Evolutionary conservation across 345 rosid species (phyloP).

Genomic region (Citrus sinensis): DNA sequence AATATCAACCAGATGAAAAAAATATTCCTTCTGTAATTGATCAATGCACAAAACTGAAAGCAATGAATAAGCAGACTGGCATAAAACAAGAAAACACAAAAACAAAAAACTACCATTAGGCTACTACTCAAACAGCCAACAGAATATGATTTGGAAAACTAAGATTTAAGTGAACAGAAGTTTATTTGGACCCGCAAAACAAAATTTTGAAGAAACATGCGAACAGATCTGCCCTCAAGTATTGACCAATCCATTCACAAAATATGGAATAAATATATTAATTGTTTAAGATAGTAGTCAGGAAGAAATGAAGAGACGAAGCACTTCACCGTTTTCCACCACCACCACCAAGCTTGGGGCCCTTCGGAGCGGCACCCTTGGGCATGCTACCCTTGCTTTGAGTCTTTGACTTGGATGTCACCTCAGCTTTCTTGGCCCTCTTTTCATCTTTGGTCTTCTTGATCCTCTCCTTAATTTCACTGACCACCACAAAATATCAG

Average conservation of each 20-base stretch:
- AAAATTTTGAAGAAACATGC: neutral
- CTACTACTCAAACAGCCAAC: neutral
- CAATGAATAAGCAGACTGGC: neutral
- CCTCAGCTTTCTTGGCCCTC: constrained; percentile 79
- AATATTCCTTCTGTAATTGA: no score
- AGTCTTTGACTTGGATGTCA: constrained; percentile 50
- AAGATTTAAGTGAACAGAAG: neutral
- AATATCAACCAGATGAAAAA: neutral
- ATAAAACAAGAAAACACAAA: neutral
- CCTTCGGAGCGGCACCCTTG: constrained; percentile 51
- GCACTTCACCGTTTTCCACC: constrained; percentile 55
- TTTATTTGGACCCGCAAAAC: neutral
- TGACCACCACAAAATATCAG: constrained; percentile 9
- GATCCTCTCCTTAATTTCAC: constrained; percentile 82
- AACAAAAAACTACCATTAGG: neutral
- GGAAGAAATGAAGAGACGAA: neutral
- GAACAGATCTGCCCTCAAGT: neutral
- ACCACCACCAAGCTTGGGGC: constrained; percentile 70
- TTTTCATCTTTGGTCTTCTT: constrained; percentile 85
- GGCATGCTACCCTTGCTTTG: constrained; percentile 40
- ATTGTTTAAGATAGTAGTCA: neutral
- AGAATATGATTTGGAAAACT: neutral
- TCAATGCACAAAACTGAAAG: neutral
- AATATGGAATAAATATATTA: neutral
- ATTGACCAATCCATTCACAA: neutral